Conservation (phyloP, 2,329 filamentous ascomycete species). For the Sphaerulina musiva region DNA sequence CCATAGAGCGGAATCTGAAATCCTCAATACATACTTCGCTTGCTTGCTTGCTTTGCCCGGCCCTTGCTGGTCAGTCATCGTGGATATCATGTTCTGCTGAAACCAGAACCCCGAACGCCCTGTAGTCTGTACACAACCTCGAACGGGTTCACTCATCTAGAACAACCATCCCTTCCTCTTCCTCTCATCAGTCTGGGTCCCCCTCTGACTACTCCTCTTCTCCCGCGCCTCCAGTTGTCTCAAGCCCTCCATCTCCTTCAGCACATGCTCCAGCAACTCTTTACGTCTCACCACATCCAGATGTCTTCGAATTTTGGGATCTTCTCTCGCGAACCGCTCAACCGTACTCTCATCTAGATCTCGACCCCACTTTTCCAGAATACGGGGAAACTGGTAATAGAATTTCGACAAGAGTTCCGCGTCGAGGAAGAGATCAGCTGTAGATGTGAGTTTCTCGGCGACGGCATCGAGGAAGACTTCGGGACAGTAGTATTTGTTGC, state of each 20-base stretch:
- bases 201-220: slow-evolving; percentile 46
- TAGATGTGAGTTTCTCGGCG: slow-evolving; percentile 87
- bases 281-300: slow-evolving; percentile 89
- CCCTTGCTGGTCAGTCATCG: background rate
- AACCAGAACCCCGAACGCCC: slow-evolving; percentile 1
- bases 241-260: slow-evolving; percentile 92
- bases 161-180: slow-evolving; percentile 34
- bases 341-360: slow-evolving; percentile 63
- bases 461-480: slow-evolving; percentile 98
- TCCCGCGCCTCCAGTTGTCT: slow-evolving; percentile 73
- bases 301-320: slow-evolving; percentile 81
- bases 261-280: slow-evolving; percentile 82
- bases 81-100: background rate
- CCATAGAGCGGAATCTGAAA: background rate
- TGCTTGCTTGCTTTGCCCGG: background rate
- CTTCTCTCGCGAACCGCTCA: slow-evolving; percentile 86
- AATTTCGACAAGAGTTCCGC: slow-evolving; percentile 95
- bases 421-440: slow-evolving; percentile 93
- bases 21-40: background rate
- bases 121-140: slow-evolving; percentile 3
- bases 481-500: slow-evolving; percentile 94
- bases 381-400: slow-evolving; percentile 90
- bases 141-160: background rate
- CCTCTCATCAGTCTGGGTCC: slow-evolving; percentile 31
- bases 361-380: slow-evolving; percentile 80